Evolutionary conservation across 495 filamentous ascomycete species (phyloP), one percentile per base, ranked within the genome.

Genomic region (Xylaria flabelliformis): DNA sequence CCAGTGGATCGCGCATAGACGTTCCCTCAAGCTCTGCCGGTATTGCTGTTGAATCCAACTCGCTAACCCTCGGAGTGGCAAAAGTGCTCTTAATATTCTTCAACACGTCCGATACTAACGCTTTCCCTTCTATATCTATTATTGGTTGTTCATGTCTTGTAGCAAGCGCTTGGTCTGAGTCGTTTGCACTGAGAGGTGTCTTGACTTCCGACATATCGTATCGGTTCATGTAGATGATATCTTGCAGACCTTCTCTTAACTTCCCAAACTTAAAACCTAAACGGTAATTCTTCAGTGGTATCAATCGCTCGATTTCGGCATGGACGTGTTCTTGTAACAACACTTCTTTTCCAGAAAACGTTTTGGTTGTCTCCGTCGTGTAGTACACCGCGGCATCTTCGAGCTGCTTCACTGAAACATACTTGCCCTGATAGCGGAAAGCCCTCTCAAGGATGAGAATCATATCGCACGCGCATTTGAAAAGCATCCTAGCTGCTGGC

Each of bases 401-500:
- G 19, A 64, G 21, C 15, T 64, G 61, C n/a, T 64, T 64, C 21
- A 64, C 61, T 3, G 61, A 64, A 21, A 64, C 39, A 39, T 64
- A 64, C 8, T 64, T 64, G n/a, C 39, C 39, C 21, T 64, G 61
- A 17, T 64, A 64, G 6, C 61, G n/a, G 26, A 64, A 64, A 7
- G 61, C 6, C 21, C 61, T 26, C 39, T 64, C 61, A 0, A 64
- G 21, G 41, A 64, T 64, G n/a, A 64, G 61, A 29, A 64, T 64
- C 39, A 64, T 64, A 29, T 64, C 61, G 12, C 61, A 64, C 9
- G 61, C 61, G 41, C 61, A 64, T n/a, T 64, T 64, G 61, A 64
- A n/a, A 4, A 64, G 41, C 61, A 64, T 64, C 7, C 61, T 39
- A 0, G 61, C 61, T 26, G 61, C 26, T 3, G 61, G 61, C n/a